phyloP scores from a whole-genome alignment of 2,329 filamentous ascomycete genomes.

The Byssothecium circinans region DNA sequence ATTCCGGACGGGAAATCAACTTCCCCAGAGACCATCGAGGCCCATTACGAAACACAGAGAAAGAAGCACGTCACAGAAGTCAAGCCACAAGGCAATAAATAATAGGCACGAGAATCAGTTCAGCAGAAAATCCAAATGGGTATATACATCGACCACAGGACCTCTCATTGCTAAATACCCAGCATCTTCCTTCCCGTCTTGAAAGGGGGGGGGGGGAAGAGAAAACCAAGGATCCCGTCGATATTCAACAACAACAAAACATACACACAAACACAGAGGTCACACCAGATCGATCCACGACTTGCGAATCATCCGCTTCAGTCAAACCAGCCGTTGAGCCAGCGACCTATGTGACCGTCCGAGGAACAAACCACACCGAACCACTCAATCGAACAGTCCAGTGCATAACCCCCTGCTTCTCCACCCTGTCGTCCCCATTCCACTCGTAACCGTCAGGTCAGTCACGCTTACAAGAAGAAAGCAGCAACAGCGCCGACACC shows the following conservation, averaged over 20 bases:
- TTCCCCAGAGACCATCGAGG: no score
- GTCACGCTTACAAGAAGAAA: conserved; percentile 35
- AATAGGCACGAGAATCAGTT: no score
- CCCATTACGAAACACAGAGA: no score
- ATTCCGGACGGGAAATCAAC: no score
- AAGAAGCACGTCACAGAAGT: no score
- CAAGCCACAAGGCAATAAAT: no score
- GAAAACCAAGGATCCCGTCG: not conserved
- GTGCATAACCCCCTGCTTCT: not conserved
- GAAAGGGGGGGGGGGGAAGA: no score
- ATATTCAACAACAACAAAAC: not conserved
- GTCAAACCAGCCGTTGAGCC: not conserved
- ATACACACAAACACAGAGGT: no score
- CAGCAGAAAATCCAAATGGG: conserved; percentile 5
- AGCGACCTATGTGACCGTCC: not conserved
- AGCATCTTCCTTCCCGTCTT: not conserved
- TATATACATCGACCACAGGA: conserved; percentile 5
- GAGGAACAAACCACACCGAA: no score
- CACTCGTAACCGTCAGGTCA: not conserved
- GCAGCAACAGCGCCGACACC: conserved; percentile 40
- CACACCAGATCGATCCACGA: not conserved
- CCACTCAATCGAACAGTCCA: no score
- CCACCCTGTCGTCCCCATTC: not conserved
- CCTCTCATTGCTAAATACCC: conserved; percentile 4
- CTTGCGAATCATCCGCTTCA: not conserved